Conservation (phyloP, 2,329 filamentous ascomycete species). For the Penicillium sp. region DNA sequence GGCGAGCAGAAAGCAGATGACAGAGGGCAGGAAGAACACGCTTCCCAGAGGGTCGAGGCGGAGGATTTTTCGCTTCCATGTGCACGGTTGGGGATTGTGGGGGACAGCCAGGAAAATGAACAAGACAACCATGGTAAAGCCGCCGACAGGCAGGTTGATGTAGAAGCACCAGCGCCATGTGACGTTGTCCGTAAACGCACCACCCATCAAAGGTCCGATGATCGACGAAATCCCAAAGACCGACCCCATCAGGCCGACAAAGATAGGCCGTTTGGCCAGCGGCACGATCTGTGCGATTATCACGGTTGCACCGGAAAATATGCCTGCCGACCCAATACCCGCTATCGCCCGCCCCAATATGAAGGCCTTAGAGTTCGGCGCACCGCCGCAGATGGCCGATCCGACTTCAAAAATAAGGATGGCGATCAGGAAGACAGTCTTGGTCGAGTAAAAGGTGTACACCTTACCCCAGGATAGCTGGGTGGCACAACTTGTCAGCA, state of each 20-base stretch:
- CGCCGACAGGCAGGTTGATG: constrained; percentile 43
- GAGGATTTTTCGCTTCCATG: constrained; percentile 36
- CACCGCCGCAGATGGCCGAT: constrained; percentile 35
- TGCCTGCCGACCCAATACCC: constrained; percentile 34
- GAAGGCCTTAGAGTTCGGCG: constrained; percentile 29
- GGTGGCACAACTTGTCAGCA: constrained; percentile 30
- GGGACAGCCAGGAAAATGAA: constrained; percentile 42
- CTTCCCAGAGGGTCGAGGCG: constrained; percentile 37
- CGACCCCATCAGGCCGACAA: constrained; percentile 47
- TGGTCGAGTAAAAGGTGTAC: constrained; percentile 36
- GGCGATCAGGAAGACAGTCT: constrained; percentile 33
- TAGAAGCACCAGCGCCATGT: constrained; percentile 44
- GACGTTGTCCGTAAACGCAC: constrained; percentile 42
- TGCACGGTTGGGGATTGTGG: constrained; percentile 23
- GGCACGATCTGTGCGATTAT: constrained; percentile 43
- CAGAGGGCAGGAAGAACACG: constrained; percentile 26
- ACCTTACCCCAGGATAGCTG: constrained; percentile 37
- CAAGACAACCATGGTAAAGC: constrained; percentile 43
- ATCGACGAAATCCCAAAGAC: constrained; percentile 56
- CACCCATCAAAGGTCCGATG: constrained; percentile 42
- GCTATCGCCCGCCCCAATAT: constrained; percentile 38
- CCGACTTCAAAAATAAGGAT: constrained; percentile 38
- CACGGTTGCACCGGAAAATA: constrained; percentile 27
- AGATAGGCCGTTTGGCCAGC: constrained; percentile 50
- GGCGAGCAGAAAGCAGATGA: constrained; percentile 22